A percentile compares a stretch with the other conserved stretches of the same genome.
These are phyloP conservation scores for Trichoderma koningiopsis DNA, from an alignment of 2,329 filamentous ascomycete genomes.

Conservation along the genomic window DNA sequence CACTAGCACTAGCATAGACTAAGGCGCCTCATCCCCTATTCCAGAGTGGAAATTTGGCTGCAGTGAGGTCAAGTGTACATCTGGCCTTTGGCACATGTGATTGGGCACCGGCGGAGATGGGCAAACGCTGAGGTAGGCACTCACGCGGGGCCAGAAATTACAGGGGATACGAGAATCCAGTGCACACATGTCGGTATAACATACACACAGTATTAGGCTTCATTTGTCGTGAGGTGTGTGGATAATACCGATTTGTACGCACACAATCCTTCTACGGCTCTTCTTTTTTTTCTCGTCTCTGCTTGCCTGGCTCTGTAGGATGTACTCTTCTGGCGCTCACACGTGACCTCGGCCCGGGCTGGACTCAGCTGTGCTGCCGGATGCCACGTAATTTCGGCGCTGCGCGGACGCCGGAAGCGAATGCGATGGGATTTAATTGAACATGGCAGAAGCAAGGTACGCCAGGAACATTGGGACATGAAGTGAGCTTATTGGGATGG, in stretches of 20 bases:
- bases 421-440: neutral
- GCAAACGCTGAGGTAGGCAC: neutral
- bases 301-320: too few relatives aligned
- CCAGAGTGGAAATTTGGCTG: slow-evolving; percentile 30
- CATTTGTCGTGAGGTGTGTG: neutral
- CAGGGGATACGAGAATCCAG: neutral
- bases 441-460: neutral
- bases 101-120: slow-evolving; percentile 31
- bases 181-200: neutral
- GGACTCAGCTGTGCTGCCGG: neutral
- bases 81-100: slow-evolving; percentile 37
- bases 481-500: neutral
- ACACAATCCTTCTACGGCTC: neutral
- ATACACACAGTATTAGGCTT: neutral
- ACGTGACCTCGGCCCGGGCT: slow-evolving; percentile 18
- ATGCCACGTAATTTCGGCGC: slow-evolving; percentile 22
- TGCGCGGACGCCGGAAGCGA: slow-evolving; percentile 11
- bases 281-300: too few relatives aligned
- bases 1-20: neutral
- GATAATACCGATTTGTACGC: neutral
- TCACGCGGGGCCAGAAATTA: neutral
- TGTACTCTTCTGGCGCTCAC: neutral
- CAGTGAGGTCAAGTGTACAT: slow-evolving; percentile 10
- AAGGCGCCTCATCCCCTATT: slow-evolving; percentile 8
- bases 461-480: neutral